Evolutionary conservation across 1,284 basidiomycete species (phyloP).

Genomic region (Rhodotorula sp.): DNA sequence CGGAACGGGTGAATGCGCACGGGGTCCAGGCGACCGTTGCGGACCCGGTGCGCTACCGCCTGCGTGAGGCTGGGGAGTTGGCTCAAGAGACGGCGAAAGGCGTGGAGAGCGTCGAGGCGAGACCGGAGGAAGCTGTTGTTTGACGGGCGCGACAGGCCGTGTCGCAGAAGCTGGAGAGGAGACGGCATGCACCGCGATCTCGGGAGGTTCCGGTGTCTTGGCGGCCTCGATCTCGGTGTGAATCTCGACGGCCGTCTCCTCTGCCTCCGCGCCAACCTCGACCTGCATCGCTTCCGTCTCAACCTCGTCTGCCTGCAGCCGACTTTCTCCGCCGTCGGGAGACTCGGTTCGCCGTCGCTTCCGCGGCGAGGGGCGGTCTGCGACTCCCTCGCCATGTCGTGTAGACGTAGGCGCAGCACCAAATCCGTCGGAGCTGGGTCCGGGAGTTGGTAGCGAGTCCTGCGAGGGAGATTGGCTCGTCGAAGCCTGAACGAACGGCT

Average conservation of each 20-base stretch:
- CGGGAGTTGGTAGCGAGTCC: constrained; percentile 20
- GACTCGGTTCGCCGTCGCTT: background rate
- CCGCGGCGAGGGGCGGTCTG: background rate
- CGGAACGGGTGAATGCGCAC: background rate
- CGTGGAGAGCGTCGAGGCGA: background rate
- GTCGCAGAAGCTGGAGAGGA: no score
- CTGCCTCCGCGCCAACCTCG: background rate
- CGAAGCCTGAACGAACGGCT: no score
- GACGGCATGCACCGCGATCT: background rate
- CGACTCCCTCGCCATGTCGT: background rate
- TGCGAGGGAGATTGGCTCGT: constrained; percentile 1
- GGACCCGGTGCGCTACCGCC: no score
- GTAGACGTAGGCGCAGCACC: no score
- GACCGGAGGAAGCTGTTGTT: background rate
- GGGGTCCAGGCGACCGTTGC: no score
- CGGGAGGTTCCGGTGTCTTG: background rate
- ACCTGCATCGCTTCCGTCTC: background rate
- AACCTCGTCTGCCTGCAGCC: background rate
- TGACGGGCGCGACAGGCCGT: no score
- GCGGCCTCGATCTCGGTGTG: background rate
- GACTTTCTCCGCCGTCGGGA: background rate
- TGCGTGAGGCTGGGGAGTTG: no score
- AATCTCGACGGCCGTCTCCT: background rate
- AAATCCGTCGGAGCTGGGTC: constrained; percentile 1
- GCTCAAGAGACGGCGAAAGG: background rate